Evolutionary conservation across 352 stramenopile genomes (phyloP), one percentile per base, ranked within the genome.

Genomic region (Phytopythium oedochilum): DNA sequence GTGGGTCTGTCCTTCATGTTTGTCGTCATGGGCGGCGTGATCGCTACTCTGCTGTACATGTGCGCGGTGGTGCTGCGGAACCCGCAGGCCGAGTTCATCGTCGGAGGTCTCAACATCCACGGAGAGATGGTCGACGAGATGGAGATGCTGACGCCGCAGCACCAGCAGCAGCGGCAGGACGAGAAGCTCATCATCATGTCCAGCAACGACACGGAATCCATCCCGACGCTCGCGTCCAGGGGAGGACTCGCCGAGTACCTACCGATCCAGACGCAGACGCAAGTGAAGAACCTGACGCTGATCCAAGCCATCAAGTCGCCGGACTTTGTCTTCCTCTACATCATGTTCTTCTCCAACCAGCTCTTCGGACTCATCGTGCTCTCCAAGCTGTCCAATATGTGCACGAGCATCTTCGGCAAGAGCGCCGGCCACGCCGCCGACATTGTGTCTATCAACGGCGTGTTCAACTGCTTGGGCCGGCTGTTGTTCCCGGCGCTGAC

Each of bases 311-410:
- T 86, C 59, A 66, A 82, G 59, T 78, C 75, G 14, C 59, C 68
- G 42, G 77, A 88, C 51, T 86, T 72, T 60, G 60, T 78, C 52
- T 78, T 82, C 66, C 71, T 86, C 57, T 88, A 86, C 63, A 65
- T 88, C 47, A 84, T 83, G 72, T 81, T 86, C 61, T 83, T 81
- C 42, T 68, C 57, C 53, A 82, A 80, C 58, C 75, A 84, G 66
- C 68, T 83, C 23, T 88, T 81, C 43, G 75, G 77, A 9, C 70
- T 84, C 46, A 82, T 86, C 39, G 73, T 84, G 48, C 75, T 88
- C 43, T 86, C 77, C 5, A 77, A 75, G 58, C 66, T 88, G 5
- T 78, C 70, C 35, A 63, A 55, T 42, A 85, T 87, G 74, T 80
- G 69, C 42, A 64, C 62, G 0, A 70, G 78, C 23, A 66, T 86